Base-by-base conservation (phyloP, 768 basidiomycete genomes). In the Collybia mongolica region DNA sequence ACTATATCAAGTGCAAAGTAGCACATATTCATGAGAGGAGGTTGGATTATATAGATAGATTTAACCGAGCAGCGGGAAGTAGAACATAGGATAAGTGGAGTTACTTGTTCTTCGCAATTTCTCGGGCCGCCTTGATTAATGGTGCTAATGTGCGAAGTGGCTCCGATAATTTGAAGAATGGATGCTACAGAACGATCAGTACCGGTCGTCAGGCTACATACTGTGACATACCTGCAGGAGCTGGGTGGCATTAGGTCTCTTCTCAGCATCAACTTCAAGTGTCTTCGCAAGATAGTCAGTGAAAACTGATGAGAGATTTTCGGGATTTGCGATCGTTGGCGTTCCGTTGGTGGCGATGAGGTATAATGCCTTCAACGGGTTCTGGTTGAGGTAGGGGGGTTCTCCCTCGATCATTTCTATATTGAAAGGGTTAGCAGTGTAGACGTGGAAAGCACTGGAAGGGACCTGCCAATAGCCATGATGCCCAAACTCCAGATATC, bases 271-370 rank as follows among this genome's bases (percentile, higher is more conserved):
- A 15, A 98, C 97, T 61, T 97, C 94, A 40, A 98, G 74, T 7
- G 88, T 87, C 69, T 88, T 85, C 3, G 86, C 79, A 38, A 99
- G 74, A 60, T 97, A 99, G 61, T 97, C 92, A 47, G 82, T 85
- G 74, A 99, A 98, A 14, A 89, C 77, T 0, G 82, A 61, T 2
- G 86, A 88, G 28, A 82, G 61, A 53, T 77, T 80, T 66, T 82
- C 79, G 7, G 95, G 95, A 67, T 97, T 98, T 47, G 92, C 89
- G 57, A 99, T 93, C 46, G 88, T 89, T 0, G 97, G 97, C 19
- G 96, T 98, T 22, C 97, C 96, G 59, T 98, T 98, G 7, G 96
- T 99, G 2, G 96, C 96, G 60, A 99, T 99, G 42, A 99, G 82
- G 68, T 98, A 99, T 39, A 99, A 72, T 2, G 97, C 97, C 67